Evolutionary conservation across 2,329 filamentous ascomycete genomes (phyloP).

Genomic region (Monosporascus sp.): DNA sequence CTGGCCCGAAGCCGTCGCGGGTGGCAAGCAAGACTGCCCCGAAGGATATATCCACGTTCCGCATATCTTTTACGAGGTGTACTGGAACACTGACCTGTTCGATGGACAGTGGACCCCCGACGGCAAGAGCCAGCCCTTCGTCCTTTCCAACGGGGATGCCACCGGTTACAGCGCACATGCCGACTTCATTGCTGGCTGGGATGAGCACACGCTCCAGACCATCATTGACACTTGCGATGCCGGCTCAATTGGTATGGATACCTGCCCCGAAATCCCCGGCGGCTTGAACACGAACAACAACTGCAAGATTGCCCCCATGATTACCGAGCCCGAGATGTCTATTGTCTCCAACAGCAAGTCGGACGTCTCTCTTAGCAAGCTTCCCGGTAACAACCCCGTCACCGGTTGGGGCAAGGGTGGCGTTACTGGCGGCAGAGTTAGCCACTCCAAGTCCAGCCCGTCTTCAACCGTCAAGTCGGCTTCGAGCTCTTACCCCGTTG

Average conservation of each 20-base stretch:
- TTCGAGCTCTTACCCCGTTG: not conserved
- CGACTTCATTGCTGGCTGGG: slow-evolving; percentile 72
- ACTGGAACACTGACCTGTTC: slow-evolving; percentile 55
- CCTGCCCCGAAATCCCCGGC: slow-evolving; percentile 54
- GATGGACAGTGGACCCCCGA: slow-evolving; percentile 48
- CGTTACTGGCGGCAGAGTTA: slow-evolving; percentile 7
- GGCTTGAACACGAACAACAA: slow-evolving; percentile 43
- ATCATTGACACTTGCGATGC: slow-evolving; percentile 65
- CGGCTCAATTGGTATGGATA: slow-evolving; percentile 54
- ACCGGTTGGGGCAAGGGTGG: slow-evolving; percentile 45
- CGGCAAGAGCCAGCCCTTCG: slow-evolving; percentile 57
- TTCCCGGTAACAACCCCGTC: slow-evolving; percentile 55
- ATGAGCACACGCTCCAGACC: slow-evolving; percentile 57
- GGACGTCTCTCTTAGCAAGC: slow-evolving; percentile 31
- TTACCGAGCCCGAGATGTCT: slow-evolving; percentile 31
- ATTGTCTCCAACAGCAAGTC: slow-evolving; percentile 30
- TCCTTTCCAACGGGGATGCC: slow-evolving; percentile 63
- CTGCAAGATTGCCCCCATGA: slow-evolving; percentile 46
- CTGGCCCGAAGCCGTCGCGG: slow-evolving; percentile 48
- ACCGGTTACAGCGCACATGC: slow-evolving; percentile 68
- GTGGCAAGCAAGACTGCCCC: slow-evolving; percentile 51
- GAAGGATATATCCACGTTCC: slow-evolving; percentile 50
- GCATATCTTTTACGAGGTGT: slow-evolving; percentile 55
- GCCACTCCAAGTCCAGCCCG: slow-evolving; percentile 5
- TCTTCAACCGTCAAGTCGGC: not conserved